Percentiles rank a stretch among this genome's conserved stretches.
Evolutionary conservation across 2,329 filamentous ascomycete genomes (phyloP).

Genomic region (Scleromitrula shiraiana): DNA sequence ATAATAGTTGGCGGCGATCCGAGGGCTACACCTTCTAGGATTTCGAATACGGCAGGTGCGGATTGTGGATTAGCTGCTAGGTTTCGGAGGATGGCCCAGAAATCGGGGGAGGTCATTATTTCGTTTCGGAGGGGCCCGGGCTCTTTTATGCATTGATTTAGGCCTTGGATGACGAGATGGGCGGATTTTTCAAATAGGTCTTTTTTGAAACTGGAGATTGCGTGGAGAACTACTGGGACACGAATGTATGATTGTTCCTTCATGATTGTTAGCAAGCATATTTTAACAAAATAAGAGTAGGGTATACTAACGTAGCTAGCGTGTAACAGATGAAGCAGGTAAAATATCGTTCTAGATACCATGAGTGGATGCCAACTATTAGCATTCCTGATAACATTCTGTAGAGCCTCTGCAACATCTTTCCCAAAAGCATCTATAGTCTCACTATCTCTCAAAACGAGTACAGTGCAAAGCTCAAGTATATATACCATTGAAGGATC

Average conservation of each 20-base stretch:
- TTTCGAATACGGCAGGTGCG: constrained; percentile 72
- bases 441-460: constrained; percentile 68
- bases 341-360: constrained; percentile 76
- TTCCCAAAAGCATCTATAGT: constrained; percentile 69
- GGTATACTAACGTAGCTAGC: constrained; percentile 66
- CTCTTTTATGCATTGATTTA: constrained; percentile 71
- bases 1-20: constrained; percentile 73
- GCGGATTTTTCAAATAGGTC: constrained; percentile 70
- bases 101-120: constrained; percentile 92
- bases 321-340: constrained; percentile 73
- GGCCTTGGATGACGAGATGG: constrained; percentile 65
- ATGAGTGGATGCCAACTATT: constrained; percentile 74
- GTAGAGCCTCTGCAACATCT: constrained; percentile 70
- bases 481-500: constrained; percentile 83
- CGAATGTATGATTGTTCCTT: constrained; percentile 87
- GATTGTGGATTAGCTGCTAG: constrained; percentile 63
- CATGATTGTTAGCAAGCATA: constrained; percentile 21
- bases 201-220: constrained; percentile 79
- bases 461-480: constrained; percentile 79
- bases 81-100: constrained; percentile 83
- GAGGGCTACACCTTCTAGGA: constrained; percentile 70
- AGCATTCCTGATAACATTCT: constrained; percentile 72
- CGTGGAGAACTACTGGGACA: constrained; percentile 83
- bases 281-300: constrained; percentile 9
- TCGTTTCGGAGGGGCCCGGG: constrained; percentile 76